Evolutionary conservation across 1,284 basidiomycete genomes (phyloP), one percentile per base, ranked within the genome.

Genomic region (Puccinia brachypodii): DNA sequence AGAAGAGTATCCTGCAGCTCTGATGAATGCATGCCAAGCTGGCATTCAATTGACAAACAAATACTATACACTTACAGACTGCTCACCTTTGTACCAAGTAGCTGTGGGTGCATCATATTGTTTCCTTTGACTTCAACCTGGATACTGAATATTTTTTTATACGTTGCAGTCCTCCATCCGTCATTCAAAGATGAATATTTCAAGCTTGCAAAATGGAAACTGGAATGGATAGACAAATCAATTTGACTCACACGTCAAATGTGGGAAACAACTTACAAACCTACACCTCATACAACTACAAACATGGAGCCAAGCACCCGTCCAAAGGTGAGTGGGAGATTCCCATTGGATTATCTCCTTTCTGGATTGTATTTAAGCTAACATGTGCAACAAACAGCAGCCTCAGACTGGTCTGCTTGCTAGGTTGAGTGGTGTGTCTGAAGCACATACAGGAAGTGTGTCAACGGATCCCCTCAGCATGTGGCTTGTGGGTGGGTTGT

Each of bases 181-280:
- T 66, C 62, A 16, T 66, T 66, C 22, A 66, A 66, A 40, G 62
- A 66, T 22, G 62, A 66, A 38, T 66, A 66, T 38, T 66, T 66
- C 19, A 66, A 66, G 19, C 62, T 66, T 38, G 31, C 62, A 14
- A 66, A 66, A 22, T 66, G 31, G 62, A n/a, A 62, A 62, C 28
- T 11, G 7, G 60, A 62, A 19, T 62, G 60, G 60, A 62, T 62
- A 28, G 28, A 31, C 9, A 28, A 66, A 66, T 16, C 62, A 14
- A 66, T 66, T n/a, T 28, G 33, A 19, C 62, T 66, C 33, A 38
- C 62, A 2, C 14, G 38, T 19, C 22, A 66, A 38, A 66, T 66
- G 33, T 66, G 62, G 62, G 38, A 66, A 40, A 25, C 31, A 36
- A 14, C 3, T 40, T 66, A 66, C 62, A 66, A 66, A 25, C 62